These are phyloP conservation scores for Bimuria novae-zelandiae DNA, from an alignment of 2,329 filamentous ascomycete species.

Conservation along the genomic window DNA sequence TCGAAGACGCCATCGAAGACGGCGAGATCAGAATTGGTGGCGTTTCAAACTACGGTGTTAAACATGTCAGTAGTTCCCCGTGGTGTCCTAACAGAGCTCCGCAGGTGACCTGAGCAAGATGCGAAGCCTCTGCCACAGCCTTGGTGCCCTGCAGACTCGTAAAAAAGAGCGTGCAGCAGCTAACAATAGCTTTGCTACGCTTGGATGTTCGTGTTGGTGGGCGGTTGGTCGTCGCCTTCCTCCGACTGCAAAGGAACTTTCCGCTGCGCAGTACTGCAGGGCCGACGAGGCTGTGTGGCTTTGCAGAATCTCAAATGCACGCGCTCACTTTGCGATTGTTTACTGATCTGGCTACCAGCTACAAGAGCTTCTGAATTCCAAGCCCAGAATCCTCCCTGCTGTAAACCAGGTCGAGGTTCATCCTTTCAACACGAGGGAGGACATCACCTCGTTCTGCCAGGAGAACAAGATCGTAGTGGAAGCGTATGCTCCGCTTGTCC, in stretches of 20 bases:
- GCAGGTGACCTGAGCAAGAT: slow-evolving; percentile 1
- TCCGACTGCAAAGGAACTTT: neutral
- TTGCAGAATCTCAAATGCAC: slow-evolving; percentile 4
- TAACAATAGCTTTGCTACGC: neutral
- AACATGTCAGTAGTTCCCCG: slow-evolving; percentile 60
- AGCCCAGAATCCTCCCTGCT: slow-evolving; percentile 65
- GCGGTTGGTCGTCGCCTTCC: neutral
- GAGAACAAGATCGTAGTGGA: slow-evolving; percentile 71
- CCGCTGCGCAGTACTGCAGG: neutral
- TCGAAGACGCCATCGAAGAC: slow-evolving; percentile 74
- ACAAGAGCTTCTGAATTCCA: slow-evolving; percentile 68
- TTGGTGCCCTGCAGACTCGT: neutral
- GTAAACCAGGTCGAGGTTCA: slow-evolving; percentile 83
- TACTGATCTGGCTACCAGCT: slow-evolving; percentile 53
- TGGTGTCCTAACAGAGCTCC: neutral
- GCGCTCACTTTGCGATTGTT: neutral
- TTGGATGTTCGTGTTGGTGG: neutral
- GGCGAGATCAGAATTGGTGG: slow-evolving; percentile 74
- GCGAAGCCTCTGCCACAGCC: neutral
- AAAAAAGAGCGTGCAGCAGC: neutral
- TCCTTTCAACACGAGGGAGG: slow-evolving; percentile 75
- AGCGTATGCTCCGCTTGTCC: slow-evolving; percentile 78
- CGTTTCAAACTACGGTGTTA: slow-evolving; percentile 78
- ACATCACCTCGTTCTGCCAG: slow-evolving; percentile 69
- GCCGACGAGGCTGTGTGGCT: neutral